Percentiles rank a stretch among this genome's conserved stretches.
Conservation (phyloP, 441 rosid genomes). For the Omphalea diandra region DNA sequence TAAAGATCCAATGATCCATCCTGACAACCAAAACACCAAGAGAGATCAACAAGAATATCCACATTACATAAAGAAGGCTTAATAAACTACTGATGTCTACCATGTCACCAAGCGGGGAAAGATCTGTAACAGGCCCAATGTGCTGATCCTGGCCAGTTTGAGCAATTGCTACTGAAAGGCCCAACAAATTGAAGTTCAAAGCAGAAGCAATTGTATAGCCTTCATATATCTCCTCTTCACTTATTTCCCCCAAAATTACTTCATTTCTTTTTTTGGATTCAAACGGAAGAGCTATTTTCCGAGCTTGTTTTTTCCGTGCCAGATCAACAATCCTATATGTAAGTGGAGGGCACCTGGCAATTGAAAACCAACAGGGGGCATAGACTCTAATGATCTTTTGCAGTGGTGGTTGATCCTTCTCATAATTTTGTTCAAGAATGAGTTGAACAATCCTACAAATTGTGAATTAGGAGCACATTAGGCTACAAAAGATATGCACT, state of each 20-base stretch:
- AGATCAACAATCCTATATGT: constrained; percentile 62
- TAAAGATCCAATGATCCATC: constrained; percentile 95
- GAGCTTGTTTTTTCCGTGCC: constrained; percentile 49
- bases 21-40: constrained; percentile 38
- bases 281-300: constrained; percentile 57
- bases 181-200: constrained; percentile 71
- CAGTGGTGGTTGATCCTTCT: constrained; percentile 52
- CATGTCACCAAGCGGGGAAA: constrained; percentile 94
- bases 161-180: constrained; percentile 71
- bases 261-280: constrained; percentile 47
- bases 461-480: constrained; percentile 28
- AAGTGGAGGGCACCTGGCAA: constrained; percentile 89
- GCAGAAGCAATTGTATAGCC: constrained; percentile 94
- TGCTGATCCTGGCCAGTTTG: constrained; percentile 45
- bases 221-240: constrained; percentile 78
- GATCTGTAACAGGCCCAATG: constrained; percentile 79
- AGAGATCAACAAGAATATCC: constrained; percentile 18
- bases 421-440: constrained; percentile 82
- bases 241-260: constrained; percentile 56
- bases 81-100: constrained; percentile 36
- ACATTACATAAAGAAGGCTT: constrained; percentile 19
- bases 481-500: constrained; percentile 19
- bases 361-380: constrained; percentile 91
- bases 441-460: constrained; percentile 78
- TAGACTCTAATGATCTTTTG: constrained; percentile 76